These are phyloP conservation scores for Saturnispora besseyi DNA, from an alignment of 805 yeast genomes.

Conservation along the genomic window DNA sequence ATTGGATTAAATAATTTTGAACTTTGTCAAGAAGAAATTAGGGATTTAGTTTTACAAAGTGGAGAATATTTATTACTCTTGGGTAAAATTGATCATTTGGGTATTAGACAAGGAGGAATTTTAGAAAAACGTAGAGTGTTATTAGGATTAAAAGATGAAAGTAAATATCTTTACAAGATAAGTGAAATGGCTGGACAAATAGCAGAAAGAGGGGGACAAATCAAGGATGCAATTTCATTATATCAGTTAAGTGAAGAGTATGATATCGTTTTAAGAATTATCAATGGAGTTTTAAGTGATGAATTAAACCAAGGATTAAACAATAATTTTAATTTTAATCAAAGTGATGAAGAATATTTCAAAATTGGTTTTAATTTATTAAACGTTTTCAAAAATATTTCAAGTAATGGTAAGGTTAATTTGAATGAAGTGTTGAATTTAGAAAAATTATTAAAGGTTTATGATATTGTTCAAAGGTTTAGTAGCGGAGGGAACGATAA, in stretches of 20 bases:
- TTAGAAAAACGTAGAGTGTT: constrained; percentile 69
- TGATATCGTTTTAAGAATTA: constrained; percentile 64
- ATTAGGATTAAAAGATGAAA: constrained; percentile 47
- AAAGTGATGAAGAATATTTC: constrained; percentile 40
- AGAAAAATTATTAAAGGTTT: constrained; percentile 52
- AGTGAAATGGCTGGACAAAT: constrained; percentile 77
- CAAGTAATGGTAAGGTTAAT: background rate
- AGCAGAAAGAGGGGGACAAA: constrained; percentile 88
- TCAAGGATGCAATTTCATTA: constrained; percentile 72
- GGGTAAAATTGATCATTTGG: constrained; percentile 76
- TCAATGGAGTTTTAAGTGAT: constrained; percentile 74
- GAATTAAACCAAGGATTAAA: background rate
- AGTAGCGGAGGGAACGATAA: constrained; percentile 32
- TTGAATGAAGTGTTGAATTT: constrained; percentile 54
- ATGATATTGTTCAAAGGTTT: constrained; percentile 63
- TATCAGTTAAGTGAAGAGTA: constrained; percentile 86
- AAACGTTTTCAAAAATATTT: constrained; percentile 17
- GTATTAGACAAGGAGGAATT: constrained; percentile 72
- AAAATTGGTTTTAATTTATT: constrained; percentile 38
- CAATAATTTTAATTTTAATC: constrained; percentile 7
- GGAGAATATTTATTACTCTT: constrained; percentile 72
- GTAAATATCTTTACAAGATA: constrained; percentile 56
- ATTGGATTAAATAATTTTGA: constrained; percentile 50
- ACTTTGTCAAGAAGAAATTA: constrained; percentile 66
- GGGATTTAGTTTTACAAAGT: constrained; percentile 78